Evolutionary conservation across 2,329 filamentous ascomycete genomes (phyloP), one percentile per base, ranked within the genome.

Genomic region (Aspergillaceae sp.): DNA sequence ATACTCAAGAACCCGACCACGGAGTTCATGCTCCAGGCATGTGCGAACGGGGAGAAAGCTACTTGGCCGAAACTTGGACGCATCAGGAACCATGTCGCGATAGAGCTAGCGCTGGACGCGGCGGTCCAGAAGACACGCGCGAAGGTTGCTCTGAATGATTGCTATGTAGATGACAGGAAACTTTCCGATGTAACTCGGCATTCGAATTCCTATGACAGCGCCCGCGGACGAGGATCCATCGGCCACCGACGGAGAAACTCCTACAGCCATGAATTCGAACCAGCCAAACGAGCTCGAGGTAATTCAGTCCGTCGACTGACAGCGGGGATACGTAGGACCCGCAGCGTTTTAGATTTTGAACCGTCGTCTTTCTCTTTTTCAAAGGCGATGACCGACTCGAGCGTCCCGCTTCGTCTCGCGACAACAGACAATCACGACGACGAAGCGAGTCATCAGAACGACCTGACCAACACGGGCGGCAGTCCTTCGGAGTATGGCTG

Each of bases 61-160:
- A 94, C 90, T 0, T 97, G 90, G 91, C 89, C 90, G 0, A 90
- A 90, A 62, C 71, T 97, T 7, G 85, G 84, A 51, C 81, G 88
- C 8, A 86, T 97, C 56, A 77, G 86, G 35, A 92, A 95, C 59
- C 84, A 89, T 45, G 88, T 88, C 56, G 87, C 89, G 3, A 87
- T 96, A 45, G 91, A 97, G 63, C 70, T 95, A 41, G 87, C 89
- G 3, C 70, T 97, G 1, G 67, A 70, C 49, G 53, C 57, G 32
- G 67, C 66, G 5, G 64, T 69, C 30, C 64, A 65, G 47, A 59
- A 63, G 29, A 67, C 68, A 65, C 64, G 66, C 30, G 66, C 64
- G 7, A 57, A 62, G 32, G 65, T 69, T 8, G 58, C 63, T 4
- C 65, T 68, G 35, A 60, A 56, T 42, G 60, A 61, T 7, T 57